A percentile compares a stretch with the other conserved stretches of the same genome.
These are phyloP conservation scores for Trichoderma polysporum DNA, from an alignment of 2,329 filamentous ascomycete genomes.

Conservation along the genomic window DNA sequence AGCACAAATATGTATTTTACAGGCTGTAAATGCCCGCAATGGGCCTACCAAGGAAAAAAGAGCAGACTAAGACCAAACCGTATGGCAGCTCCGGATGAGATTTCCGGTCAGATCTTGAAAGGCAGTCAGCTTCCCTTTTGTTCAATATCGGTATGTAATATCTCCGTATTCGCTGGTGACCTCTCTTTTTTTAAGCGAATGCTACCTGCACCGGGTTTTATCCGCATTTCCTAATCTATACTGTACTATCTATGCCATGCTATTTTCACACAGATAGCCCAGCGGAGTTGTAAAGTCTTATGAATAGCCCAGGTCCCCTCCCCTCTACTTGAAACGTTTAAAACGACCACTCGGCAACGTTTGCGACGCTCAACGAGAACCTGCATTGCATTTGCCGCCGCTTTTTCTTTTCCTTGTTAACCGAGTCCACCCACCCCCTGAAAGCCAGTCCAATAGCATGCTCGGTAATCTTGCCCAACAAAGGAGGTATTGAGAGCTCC, in stretches of 20 bases:
- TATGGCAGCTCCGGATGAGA: neutral
- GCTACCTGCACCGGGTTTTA: no score
- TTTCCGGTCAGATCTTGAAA: no score
- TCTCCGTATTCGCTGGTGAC: no score
- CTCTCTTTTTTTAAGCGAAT: no score
- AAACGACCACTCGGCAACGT: neutral
- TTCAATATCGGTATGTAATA: neutral
- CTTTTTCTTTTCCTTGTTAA: neutral
- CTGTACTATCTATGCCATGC: no score
- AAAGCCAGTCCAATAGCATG: neutral
- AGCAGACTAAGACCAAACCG: neutral
- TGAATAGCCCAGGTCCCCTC: neutral
- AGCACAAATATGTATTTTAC: neutral
- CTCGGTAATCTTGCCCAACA: neutral
- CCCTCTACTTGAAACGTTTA: neutral
- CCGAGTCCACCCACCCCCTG: neutral
- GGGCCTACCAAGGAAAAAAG: neutral
- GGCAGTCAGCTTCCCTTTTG: no score
- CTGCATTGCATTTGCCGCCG: neutral
- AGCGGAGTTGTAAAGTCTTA: neutral
- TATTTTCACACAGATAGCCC: neutral
- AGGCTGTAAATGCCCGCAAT: neutral
- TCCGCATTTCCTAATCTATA: no score
- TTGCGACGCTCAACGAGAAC: neutral
- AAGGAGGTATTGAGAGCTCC: constrained; percentile 1